Base-by-base conservation (phyloP, 1,284 basidiomycete genomes). In the Mycena citricolor region DNA sequence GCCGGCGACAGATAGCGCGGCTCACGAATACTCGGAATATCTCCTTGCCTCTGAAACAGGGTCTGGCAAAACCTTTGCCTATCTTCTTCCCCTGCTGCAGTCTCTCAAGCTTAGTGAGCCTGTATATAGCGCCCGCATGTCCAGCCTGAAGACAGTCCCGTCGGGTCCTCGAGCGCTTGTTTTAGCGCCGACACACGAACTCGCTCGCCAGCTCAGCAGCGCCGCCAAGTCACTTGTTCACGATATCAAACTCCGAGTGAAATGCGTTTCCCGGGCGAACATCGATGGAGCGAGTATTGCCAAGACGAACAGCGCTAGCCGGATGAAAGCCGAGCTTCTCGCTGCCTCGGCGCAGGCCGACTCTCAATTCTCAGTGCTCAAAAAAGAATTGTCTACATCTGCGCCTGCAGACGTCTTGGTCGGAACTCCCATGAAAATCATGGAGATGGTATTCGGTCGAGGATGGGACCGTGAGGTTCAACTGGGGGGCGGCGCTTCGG, bases 41-140 rank as follows among this genome's bases (percentile, higher is more conserved):
- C 72, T 94, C 8, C 73, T 94, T 2, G 90, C 89, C 0, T 84
- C 86, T 0, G 91, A 94, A 64, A 94, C 91, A 0, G 91, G 91
- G 7, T 90, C 88, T 0, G 91, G 91, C 1, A 94, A 94, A 68
- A 90, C 86, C 4, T 76, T 93, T n/a, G 90, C 91, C 1, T 94
- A 93, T 60, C 76, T 94, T 25, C 72, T 94, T 2, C 91, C 91
- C 0, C 62, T 94, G 34, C 70, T 94, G 4, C 86, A 93, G 54
- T 69, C 77, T 44, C 70, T 94, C 55, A 94, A 94, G 61, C 61
- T 68, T 82, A 88, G 57, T 47, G 63, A 16, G 28, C n/a, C n/a
- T n/a, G n/a, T n/a, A n/a, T n/a, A 13, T 21, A 32, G 6, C 44
- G 43, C 5, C 37, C 14, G 39, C 38, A 6, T 47, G 35, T n/a